A percentile compares a stretch with the other conserved stretches of the same genome.
phyloP scores from a whole-genome alignment of 2,329 filamentous ascomycete species.

The Fusarium bulbicola region DNA sequence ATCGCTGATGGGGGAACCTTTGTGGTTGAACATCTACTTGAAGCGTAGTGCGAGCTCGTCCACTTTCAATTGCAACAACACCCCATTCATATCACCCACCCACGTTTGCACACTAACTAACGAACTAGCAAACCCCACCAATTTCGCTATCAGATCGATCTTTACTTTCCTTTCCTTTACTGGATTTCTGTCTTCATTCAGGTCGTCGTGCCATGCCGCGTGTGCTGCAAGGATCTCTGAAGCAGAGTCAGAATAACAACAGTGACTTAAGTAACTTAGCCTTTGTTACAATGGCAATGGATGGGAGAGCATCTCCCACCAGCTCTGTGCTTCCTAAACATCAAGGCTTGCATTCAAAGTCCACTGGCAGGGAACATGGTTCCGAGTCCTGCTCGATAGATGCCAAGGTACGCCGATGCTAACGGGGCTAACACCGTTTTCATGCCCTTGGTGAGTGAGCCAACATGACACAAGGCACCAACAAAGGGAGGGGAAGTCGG shows the following conservation, averaged over 20 bases:
- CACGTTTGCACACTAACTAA: neutral
- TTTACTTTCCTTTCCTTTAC: neutral
- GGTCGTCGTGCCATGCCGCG: neutral
- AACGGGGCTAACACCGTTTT: conserved; percentile 15
- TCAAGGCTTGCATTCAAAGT: conserved; percentile 2
- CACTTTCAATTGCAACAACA: conserved; percentile 13
- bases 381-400: conserved; percentile 11
- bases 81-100: conserved; percentile 6
- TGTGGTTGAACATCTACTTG: conserved; percentile 18
- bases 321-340: neutral
- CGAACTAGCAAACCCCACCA: conserved; percentile 13
- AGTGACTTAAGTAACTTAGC: neutral
- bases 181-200: neutral
- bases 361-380: conserved; percentile 27
- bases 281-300: neutral
- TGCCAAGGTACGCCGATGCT: conserved; percentile 15
- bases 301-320: neutral
- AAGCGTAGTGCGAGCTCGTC: conserved; percentile 17
- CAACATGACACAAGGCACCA: conserved; percentile 17
- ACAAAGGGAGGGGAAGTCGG: neutral
- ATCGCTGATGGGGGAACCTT: conserved; percentile 12
- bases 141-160: conserved; percentile 16
- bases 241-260: neutral
- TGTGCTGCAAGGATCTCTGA: neutral
- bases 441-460: conserved; percentile 9